Base-by-base conservation (phyloP, 2,329 filamentous ascomycete species). In the Eurotiales sp. region DNA sequence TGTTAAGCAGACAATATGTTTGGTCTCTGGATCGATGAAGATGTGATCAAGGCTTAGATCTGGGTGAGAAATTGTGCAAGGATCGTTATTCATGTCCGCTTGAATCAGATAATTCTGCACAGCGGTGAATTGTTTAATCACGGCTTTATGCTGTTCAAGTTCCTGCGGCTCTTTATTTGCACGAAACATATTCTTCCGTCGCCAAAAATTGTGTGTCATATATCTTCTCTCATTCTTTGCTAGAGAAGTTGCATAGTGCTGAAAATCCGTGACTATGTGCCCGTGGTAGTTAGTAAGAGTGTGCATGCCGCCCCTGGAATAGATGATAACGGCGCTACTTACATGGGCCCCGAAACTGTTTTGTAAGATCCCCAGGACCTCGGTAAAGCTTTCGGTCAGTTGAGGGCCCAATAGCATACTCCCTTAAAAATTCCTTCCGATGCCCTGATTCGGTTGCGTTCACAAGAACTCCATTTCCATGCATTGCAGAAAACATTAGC, bases 21-120 rank as follows among this genome's bases (percentile, higher is more conserved):
- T 51, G n/a, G 56, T 53, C 10, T 53, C 43, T 42, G 58, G 58
- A 36, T 61, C 55, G 36, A 62, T 56, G 19, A 59, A 62, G 50
- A 61, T 46, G 23, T 60, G 58, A 21, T 56, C 54, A 22, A 59
- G 56, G 49, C 58, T 58, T 27, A 62, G 57, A 50, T 62, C 57
- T 10, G 56, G 56, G 47, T 61, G 58, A 32, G 55, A 58, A n/a
- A 54, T 30, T 50, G 52, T 56, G 50, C 57, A 52, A 45, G 48
- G 54, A 37, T 53, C 46, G 17, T 44, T 32, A 14, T 48, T 10
- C 3, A 41, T 21, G 15, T 48, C 46, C 12, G 46, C 23, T n/a
- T 19, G 23, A 29, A 40, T 41, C 17, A 27, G 8, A 10, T 32
- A 32, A 15, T 32, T 4, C 12, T 41, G 36, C 17, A 30, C 8